Conservation (phyloP, 345 rosid genomes). For the Excoecaria agallocha region DNA sequence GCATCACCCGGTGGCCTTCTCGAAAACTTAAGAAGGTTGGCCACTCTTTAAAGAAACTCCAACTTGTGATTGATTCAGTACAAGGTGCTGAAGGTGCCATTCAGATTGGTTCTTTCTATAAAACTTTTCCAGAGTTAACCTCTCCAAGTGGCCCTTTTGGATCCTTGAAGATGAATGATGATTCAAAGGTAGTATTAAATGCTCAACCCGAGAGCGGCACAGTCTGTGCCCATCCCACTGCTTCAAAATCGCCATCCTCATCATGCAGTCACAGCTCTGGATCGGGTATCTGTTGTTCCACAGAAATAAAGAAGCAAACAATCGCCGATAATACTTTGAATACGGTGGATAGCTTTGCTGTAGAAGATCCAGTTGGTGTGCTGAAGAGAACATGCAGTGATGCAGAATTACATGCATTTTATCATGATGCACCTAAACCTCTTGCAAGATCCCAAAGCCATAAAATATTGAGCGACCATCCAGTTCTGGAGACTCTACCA, state of each 20-base stretch:
- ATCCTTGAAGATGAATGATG: conserved; percentile 29
- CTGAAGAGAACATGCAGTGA: conserved; percentile 53
- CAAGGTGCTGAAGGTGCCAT: conserved; percentile 84
- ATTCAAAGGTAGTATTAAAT: conserved; percentile 32
- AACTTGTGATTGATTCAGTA: conserved; percentile 83
- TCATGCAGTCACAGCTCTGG: conserved; percentile 78
- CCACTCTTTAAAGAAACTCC: conserved; percentile 84
- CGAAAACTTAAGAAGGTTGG: conserved; percentile 97
- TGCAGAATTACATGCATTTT: conserved; percentile 43
- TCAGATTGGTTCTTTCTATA: conserved; percentile 75
- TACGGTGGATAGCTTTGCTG: conserved; percentile 25
- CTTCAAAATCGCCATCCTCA: conserved; percentile 63
- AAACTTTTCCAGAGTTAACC: conserved; percentile 79
- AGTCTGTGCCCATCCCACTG: conserved; percentile 35
- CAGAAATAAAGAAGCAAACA: conserved; percentile 50
- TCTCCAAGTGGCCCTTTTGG: conserved; percentile 48
- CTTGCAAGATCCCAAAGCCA: conserved; percentile 63
- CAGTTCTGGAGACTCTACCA: conserved; percentile 32
- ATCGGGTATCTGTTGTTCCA: conserved; percentile 64
- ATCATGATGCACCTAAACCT: conserved; percentile 45
- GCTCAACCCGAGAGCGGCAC: conserved; percentile 38
- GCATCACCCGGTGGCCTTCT: conserved; percentile 92
- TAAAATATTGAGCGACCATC: conserved; percentile 44
- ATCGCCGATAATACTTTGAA: conserved; percentile 24
- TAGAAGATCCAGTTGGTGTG: conserved; percentile 34